phyloP scores from a whole-genome alignment of 164 flowering plant genomes.

The Piper betle region DNA sequence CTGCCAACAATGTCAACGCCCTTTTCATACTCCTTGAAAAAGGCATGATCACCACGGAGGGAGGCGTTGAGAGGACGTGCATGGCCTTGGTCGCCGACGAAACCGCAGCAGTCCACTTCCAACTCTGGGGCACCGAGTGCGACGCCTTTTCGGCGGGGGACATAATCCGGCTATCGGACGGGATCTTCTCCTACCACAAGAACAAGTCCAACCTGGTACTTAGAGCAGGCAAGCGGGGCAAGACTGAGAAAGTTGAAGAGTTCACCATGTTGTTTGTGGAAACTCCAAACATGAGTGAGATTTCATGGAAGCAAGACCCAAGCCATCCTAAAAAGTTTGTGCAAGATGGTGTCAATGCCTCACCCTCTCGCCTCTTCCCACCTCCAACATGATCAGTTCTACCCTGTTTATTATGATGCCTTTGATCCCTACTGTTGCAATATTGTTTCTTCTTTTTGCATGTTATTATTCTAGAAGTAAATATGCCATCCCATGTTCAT shows the following conservation, averaged over 20 bases:
- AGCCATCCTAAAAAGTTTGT: constrained; percentile 30
- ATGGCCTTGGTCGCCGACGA: constrained; percentile 71
- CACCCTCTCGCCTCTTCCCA: constrained; percentile 47
- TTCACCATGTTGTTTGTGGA: constrained; percentile 49
- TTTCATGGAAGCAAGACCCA: constrained; percentile 44
- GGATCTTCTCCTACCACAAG: constrained; percentile 50
- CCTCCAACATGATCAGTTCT: constrained; percentile 18
- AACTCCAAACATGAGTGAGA: constrained; percentile 75
- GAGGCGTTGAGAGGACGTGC: constrained; percentile 45
- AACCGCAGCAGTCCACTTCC: constrained; percentile 77
- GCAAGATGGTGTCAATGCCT: constrained; percentile 34
- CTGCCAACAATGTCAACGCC: constrained; percentile 52
- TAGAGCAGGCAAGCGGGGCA: constrained; percentile 73
- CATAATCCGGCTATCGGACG: constrained; percentile 39
- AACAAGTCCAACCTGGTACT: constrained; percentile 37
- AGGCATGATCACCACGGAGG: constrained; percentile 12
- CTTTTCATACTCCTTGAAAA: constrained; percentile 63
- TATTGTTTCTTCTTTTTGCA: no score
- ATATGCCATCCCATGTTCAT: no score
- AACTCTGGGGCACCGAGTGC: constrained; percentile 74
- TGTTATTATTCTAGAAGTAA: no score
- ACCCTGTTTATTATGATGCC: no score
- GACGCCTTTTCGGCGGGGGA: constrained; percentile 59
- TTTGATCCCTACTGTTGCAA: no score
- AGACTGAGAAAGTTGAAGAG: constrained; percentile 58